Percentiles rank a stretch among this genome's conserved stretches.
Conservation (phyloP, 1,284 basidiomycete genomes). For the Limonomyces culmigenus region DNA sequence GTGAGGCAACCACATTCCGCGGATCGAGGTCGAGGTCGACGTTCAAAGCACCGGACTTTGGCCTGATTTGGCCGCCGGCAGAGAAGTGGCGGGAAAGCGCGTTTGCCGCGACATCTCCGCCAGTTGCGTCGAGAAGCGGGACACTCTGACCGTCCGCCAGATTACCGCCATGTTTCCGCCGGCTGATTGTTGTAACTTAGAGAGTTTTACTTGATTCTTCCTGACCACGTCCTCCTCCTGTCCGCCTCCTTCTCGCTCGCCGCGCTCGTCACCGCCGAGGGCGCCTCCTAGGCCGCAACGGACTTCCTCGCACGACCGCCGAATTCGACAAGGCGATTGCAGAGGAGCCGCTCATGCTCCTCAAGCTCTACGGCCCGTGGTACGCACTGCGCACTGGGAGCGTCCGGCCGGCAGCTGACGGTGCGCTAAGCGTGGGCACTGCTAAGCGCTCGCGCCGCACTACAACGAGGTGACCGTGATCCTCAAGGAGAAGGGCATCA, state of each 20-base stretch:
- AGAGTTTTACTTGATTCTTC: too few relatives aligned
- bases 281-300: conserved; percentile 72
- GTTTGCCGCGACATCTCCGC: too few relatives aligned
- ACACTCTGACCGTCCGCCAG: too few relatives aligned
- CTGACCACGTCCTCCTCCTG: too few relatives aligned
- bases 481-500: conserved; percentile 81
- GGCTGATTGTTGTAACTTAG: too few relatives aligned
- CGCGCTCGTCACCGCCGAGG: conserved; percentile 35
- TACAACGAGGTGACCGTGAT: conserved; percentile 93
- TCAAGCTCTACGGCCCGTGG: conserved; percentile 96
- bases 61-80: too few relatives aligned
- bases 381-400: conserved; percentile 15
- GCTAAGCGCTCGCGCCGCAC: conserved; percentile 83
- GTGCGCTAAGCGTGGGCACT: conserved; percentile 64
- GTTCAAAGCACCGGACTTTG: too few relatives aligned
- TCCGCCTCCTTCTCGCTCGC: conserved; percentile 33
- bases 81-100: too few relatives aligned
- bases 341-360: conserved; percentile 66
- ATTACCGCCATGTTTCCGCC: too few relatives aligned
- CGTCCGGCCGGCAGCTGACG: conserved; percentile 2
- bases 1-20: too few relatives aligned
- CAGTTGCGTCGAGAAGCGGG: too few relatives aligned
- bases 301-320: conserved; percentile 54
- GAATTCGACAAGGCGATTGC: conserved; percentile 61
- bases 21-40: too few relatives aligned